phyloP scores from a whole-genome alignment of 2,329 filamentous ascomycete species.

The Trichoderma sp. region DNA sequence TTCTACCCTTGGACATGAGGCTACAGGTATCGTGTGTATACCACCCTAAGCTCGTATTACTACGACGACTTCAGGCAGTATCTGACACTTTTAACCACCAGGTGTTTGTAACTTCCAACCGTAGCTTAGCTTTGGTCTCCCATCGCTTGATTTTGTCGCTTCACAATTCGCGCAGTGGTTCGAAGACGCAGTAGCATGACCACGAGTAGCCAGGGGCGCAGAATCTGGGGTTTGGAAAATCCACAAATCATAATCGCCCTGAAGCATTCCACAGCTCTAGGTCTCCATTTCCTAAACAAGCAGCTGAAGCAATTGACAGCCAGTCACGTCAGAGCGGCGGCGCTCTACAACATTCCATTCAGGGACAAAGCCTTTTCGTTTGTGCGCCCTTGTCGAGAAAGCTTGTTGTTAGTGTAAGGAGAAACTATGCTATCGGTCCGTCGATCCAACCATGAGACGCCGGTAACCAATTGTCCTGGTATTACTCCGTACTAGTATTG shows the following conservation, averaged over 20 bases:
- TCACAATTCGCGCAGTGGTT: no score
- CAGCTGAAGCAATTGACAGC: background rate
- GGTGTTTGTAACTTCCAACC: background rate
- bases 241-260: background rate
- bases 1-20: background rate
- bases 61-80: background rate
- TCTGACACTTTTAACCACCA: background rate
- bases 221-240: constrained; percentile 7
- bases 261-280: background rate
- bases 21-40: background rate
- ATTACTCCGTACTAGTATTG: no score
- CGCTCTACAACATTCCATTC: background rate
- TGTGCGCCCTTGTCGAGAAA: background rate
- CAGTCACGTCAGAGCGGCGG: background rate
- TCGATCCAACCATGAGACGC: background rate
- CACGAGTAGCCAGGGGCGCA: background rate
- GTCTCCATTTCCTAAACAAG: constrained; percentile 4
- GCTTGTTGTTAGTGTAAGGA: background rate
- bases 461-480: background rate
- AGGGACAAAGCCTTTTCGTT: background rate
- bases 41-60: background rate
- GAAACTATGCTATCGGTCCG: constrained; percentile 5
- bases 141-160: background rate
- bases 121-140: background rate
- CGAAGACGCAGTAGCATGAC: background rate